Base-by-base conservation (phyloP, 257 asterid genomes). In the Solanum tacnaense region DNA sequence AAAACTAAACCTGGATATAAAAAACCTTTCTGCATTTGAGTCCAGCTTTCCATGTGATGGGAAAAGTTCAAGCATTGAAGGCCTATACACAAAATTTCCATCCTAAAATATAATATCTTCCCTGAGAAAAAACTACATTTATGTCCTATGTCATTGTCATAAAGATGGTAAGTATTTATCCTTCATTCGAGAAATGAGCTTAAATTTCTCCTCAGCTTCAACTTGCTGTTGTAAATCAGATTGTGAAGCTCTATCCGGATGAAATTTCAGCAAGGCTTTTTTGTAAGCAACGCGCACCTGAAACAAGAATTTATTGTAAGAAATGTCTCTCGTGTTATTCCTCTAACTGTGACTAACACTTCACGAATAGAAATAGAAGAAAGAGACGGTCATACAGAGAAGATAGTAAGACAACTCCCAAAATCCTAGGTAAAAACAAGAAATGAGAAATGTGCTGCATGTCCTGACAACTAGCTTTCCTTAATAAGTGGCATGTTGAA, bases 121-220 rank as follows among this genome's bases (percentile, higher is more conserved):
- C 36, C 85, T 16, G 27, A 18, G 16, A 46, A 81, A 46, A 46
- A 27, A 46, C 85, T 46, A 79, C 39, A n/a, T 84, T n/a, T 62
- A 36, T 36, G 13, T 70, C 87, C 74, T 84, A 35, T 52, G 78
- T 65, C 73, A 84, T 6, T 62, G 83, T 41, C 21, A 68, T 27
- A 70, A 31, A 44, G 79, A n/a, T 56, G 89, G 86, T 25, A 87
- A 88, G 86, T 92, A 93, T 88, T 93, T 96, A 90, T 96, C 98
- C 93, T 93, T 95, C 91, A 95, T 90, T 44, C 97, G 96, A 84
- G 92, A 93, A 25, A 97, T 92, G 84, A 97, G 98, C 95, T 97
- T 97, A 85, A 96, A 96, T 89, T 95, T 97, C 90, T 97, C 99
- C 92, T 97, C 99, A n/a, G 99, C 96, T 90, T 97, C 99, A 70